Evolutionary conservation across 768 basidiomycete genomes (phyloP), one percentile per base, ranked within the genome.

Genomic region (Solioccasus polychromus): DNA sequence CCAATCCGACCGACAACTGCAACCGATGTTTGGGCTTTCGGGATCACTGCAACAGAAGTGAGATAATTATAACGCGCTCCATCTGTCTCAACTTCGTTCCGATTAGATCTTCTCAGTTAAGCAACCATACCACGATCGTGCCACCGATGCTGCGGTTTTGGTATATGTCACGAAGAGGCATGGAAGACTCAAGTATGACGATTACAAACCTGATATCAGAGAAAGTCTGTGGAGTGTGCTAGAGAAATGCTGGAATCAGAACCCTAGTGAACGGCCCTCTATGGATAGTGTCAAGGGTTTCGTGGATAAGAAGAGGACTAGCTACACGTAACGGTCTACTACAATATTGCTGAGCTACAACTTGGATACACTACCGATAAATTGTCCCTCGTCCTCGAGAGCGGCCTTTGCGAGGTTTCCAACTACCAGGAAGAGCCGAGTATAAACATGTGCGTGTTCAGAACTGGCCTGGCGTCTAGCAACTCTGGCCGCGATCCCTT

Each of bases 391-490:
- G 7, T 80, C 78, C 56, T 85, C 77, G 31, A 88, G 61, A 14
- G 79, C 73, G 18, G 62, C 63, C 57, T 68, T 78, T 8, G 91
- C 88, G 29, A 91, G 57, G 18, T 67, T 64, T 24, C 89, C 91
- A 37, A 88, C 67, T 19, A 80, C 50, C 12, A 78, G 82, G 64
- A 88, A 89, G 8, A 72, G 57, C 2, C 46, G 42, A 10, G 42
- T 48, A 31, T 75, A 71, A 37, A 74, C 50, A 35, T 66, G 69
- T 7, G 92, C 92, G 34, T 72, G 70, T 63, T 92, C 91, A 0
- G 92, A 94, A 61, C 88, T 93, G 4, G 92, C 92, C 65, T 96
- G 92, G 17, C 89, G 80, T 20, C 85, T 75, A 1, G 91, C 90
- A 42, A 79, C 80, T 35, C 92, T 79, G 24, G 92, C 92, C 2